phyloP scores from a whole-genome alignment of 306 rosid species.

The Nissolia schottii region DNA sequence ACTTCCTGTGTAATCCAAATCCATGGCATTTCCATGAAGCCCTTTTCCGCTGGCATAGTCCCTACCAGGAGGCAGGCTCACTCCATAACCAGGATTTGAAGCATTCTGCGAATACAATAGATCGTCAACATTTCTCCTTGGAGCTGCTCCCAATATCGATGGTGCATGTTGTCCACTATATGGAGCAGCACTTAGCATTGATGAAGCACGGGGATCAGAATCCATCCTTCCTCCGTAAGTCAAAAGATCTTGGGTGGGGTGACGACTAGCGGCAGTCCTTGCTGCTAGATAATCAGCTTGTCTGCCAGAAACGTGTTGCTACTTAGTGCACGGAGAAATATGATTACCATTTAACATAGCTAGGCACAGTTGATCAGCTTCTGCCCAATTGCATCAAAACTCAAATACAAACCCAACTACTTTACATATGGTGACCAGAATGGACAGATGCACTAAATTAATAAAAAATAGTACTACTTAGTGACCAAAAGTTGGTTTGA shows the following conservation, averaged over 20 bases:
- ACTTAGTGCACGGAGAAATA: slow-evolving; percentile 81
- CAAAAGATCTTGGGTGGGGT: slow-evolving; percentile 76
- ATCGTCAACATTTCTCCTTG: slow-evolving; percentile 81
- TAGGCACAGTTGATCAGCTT: slow-evolving; percentile 50
- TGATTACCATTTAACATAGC: slow-evolving; percentile 53
- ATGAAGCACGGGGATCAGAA: slow-evolving; percentile 75
- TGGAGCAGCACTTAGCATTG: slow-evolving; percentile 77
- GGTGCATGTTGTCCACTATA: slow-evolving; percentile 78
- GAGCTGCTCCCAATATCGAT: slow-evolving; percentile 95
- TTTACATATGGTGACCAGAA: slow-evolving; percentile 21
- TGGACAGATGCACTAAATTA: slow-evolving; percentile 13
- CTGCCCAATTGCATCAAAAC: slow-evolving; percentile 39
- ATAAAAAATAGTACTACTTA: slow-evolving; percentile 17
- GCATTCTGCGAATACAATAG: slow-evolving; percentile 72
- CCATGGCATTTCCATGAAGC: slow-evolving; percentile 70
- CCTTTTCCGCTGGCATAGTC: slow-evolving; percentile 92
- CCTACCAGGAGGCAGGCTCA: slow-evolving; percentile 98
- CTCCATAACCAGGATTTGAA: slow-evolving; percentile 97
- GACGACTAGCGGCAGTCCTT: slow-evolving; percentile 85
- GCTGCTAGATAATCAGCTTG: slow-evolving; percentile 95
- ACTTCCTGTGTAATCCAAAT: slow-evolving; percentile 60
- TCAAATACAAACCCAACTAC: slow-evolving; percentile 18
- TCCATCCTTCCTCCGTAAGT: slow-evolving; percentile 91
- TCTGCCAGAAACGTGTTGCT: slow-evolving; percentile 98
- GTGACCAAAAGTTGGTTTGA: slow-evolving; percentile 11